phyloP scores from a whole-genome alignment of 345 rosid genomes.

The Salix purpurea region DNA sequence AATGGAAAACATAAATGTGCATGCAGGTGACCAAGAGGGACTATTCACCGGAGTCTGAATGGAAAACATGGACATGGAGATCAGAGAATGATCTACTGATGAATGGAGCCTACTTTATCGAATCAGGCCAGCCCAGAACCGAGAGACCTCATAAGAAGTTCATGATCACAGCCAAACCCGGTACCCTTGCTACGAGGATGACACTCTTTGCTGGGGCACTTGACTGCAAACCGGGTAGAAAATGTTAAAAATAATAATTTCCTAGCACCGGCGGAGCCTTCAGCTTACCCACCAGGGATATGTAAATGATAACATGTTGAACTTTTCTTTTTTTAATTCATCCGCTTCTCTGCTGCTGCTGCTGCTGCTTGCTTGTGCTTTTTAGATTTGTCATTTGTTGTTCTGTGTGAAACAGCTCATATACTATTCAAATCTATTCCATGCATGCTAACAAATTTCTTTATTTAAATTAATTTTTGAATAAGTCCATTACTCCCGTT shows the following conservation, averaged over 20 bases:
- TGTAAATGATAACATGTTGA: background rate
- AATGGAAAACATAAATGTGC: too few species aligned
- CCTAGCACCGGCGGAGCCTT: too few species aligned
- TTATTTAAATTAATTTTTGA: too few species aligned
- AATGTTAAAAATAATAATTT: constrained; percentile 6
- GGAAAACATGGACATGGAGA: constrained; percentile 30
- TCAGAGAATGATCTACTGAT: constrained; percentile 22
- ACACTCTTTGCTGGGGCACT: constrained; percentile 26
- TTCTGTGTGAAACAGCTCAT: too few species aligned
- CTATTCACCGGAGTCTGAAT: constrained; percentile 19
- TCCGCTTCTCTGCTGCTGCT: background rate
- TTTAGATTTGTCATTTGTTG: background rate
- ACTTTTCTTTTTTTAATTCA: background rate
- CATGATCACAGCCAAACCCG: constrained; percentile 20
- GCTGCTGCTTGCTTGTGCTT: background rate
- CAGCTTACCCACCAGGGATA: too few species aligned
- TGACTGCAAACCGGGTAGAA: constrained; percentile 7
- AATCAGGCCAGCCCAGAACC: constrained; percentile 12
- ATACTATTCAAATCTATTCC: too few species aligned
- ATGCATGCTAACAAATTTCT: too few species aligned
- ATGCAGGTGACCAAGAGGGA: constrained; percentile 31
- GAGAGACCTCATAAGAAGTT: constrained; percentile 11
- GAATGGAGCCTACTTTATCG: constrained; percentile 31
- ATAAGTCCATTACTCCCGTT: too few species aligned
- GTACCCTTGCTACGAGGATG: constrained; percentile 14